Conservation (phyloP, 2,329 filamentous ascomycete genomes). For the Sporothrix protearum region DNA sequence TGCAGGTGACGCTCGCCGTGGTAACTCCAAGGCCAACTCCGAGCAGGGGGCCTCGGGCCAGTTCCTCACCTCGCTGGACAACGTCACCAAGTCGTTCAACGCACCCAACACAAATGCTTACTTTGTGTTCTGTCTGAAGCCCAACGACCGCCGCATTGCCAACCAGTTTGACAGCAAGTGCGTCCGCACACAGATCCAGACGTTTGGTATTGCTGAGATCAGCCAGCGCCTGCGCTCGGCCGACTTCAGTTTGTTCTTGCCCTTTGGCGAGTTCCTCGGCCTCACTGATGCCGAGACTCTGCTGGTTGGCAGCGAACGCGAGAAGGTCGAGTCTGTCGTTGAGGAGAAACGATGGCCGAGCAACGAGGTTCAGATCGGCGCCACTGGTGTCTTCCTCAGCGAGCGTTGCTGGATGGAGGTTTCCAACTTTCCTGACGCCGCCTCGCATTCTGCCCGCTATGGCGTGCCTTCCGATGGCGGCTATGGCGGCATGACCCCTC, state of each 20-base stretch:
- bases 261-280: conserved; percentile 92
- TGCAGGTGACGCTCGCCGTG: conserved; percentile 39
- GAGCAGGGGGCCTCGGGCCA: conserved; percentile 90
- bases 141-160: conserved; percentile 92
- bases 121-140: conserved; percentile 95
- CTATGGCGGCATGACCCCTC: conserved; percentile 54
- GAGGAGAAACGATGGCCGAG: conserved; percentile 88
- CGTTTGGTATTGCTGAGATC: conserved; percentile 94
- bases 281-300: conserved; percentile 79
- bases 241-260: conserved; percentile 93
- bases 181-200: conserved; percentile 89
- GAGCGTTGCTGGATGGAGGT: conserved; percentile 95
- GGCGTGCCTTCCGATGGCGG: conserved; percentile 58
- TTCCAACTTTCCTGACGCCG: conserved; percentile 65
- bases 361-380: conserved; percentile 86
- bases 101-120: conserved; percentile 85
- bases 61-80: conserved; percentile 83
- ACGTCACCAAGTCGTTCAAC: conserved; percentile 81
- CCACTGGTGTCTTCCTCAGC: conserved; percentile 91
- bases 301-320: conserved; percentile 85
- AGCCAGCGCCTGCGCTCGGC: conserved; percentile 88
- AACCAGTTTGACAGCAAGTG: conserved; percentile 99
- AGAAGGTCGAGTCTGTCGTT: conserved; percentile 86
- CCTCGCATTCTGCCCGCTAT: conserved; percentile 53
- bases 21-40: conserved; percentile 32